Conservation (phyloP, 495 filamentous ascomycete genomes). For the Aspergillus olivimuriae region DNA sequence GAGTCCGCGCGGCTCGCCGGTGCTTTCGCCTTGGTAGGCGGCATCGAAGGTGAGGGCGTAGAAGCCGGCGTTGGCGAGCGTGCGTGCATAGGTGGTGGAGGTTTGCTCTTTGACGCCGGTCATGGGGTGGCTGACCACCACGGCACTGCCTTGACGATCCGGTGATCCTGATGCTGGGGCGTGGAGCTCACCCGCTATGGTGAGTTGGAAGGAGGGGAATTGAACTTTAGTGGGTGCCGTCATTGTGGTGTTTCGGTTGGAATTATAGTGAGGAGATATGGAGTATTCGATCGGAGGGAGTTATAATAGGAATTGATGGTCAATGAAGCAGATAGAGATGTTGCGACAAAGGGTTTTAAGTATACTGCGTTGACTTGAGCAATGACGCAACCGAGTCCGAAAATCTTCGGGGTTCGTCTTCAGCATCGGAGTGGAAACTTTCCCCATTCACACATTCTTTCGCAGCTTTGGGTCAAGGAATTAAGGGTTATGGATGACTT, state of each 20-base stretch:
- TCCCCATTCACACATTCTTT: no score
- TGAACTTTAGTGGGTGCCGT: slow-evolving; percentile 12
- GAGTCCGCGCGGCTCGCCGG: slow-evolving; percentile 27
- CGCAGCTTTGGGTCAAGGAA: no score
- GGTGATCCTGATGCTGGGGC: slow-evolving; percentile 9
- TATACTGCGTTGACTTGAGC: no score
- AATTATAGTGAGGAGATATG: no score
- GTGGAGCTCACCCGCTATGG: slow-evolving; percentile 14
- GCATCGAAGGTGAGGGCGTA: slow-evolving; percentile 29
- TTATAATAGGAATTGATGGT: no score
- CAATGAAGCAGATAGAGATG: no score
- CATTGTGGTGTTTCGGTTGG: slow-evolving; percentile 12
- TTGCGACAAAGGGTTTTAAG: no score
- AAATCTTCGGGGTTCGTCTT: no score
- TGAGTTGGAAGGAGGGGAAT: slow-evolving; percentile 12
- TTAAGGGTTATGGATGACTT: no score
- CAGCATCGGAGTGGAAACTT: no score
- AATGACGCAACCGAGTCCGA: no score
- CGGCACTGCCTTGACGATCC: slow-evolving; percentile 20
- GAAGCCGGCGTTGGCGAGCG: slow-evolving; percentile 28
- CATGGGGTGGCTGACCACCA: slow-evolving; percentile 31
- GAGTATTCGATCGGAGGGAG: no score
- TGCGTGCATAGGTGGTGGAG: slow-evolving; percentile 21
- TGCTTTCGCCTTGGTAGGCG: slow-evolving; percentile 31
- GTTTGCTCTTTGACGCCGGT: slow-evolving; percentile 36